Base-by-base conservation (phyloP, 2,329 filamentous ascomycete species). In the Colletotrichum sp. region DNA sequence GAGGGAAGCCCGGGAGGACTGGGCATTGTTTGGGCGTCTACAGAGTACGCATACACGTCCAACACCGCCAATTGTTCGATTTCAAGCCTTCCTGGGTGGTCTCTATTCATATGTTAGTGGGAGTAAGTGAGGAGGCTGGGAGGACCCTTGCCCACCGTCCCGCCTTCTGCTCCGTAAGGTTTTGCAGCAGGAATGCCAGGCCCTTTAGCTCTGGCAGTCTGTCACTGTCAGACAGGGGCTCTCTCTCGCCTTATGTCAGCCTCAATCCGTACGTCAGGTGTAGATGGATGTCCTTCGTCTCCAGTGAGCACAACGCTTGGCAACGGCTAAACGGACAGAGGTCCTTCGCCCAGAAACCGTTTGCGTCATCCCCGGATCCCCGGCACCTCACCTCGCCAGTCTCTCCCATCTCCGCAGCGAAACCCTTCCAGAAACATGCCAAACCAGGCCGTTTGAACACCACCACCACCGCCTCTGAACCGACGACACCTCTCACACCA, bases 401-500 rank as follows among this genome's bases (percentile, higher is more conserved):
- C 12, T 48, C 4, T 48, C n/a, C 43, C 43, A 48, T 48, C 43
- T 21, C 24, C 67, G 16, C 24, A 61, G 7, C 32, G 57, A 60
- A 68, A 67, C 63, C 63, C 57, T 63, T 64, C 32, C 32, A 59
- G 73, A 73, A 73, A 68, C 59, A 68, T 55, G 55, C 52, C 67
- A 39, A 30, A n/a, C 43, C 63, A 4, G 9, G 36, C 28, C 16
- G 12, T 63, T 16, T 7, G 7, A 24, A 39, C 18, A 30, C 21
- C 43, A 13, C 30, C 32, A 18, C 24, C 21, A 3, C 21, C 43
- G 5, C 30, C 32, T 30, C 16, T 67, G 65, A 43, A 61, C 59
- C 32, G 60, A 71, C 67, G 43, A 74, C 72, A 21, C 64, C 18
- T n/a, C 63, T 39, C 30, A 39, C 13, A n/a, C 32, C 60, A 39